These are phyloP conservation scores for Heritiera fomes DNA, from an alignment of 345 rosid genomes.

Conservation along the genomic window DNA sequence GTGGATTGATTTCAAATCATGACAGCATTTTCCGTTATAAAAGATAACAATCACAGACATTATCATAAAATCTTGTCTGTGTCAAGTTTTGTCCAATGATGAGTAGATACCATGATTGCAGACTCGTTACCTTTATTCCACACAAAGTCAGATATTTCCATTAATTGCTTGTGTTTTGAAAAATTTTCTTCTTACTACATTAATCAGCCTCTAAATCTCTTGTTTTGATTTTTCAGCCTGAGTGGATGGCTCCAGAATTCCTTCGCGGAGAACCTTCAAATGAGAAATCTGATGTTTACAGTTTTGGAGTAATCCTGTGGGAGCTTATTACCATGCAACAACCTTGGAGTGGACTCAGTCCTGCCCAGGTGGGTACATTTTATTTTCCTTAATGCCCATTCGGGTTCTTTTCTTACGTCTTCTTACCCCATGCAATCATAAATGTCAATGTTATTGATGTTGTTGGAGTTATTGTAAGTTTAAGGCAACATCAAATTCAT, in stretches of 20 bases:
- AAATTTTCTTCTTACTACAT: slow-evolving; percentile 33
- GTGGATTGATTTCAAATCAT: neutral
- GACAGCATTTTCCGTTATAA: neutral
- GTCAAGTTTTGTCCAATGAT: neutral
- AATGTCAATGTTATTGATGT: neutral
- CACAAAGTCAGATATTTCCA: slow-evolving; percentile 28
- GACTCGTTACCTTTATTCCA: neutral
- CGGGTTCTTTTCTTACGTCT: neutral
- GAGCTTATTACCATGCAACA: slow-evolving; percentile 88
- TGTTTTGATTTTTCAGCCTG: slow-evolving; percentile 72
- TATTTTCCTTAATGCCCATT: neutral
- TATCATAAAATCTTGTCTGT: neutral
- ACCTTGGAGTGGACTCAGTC: slow-evolving; percentile 93
- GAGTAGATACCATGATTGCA: neutral
- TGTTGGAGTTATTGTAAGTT: neutral
- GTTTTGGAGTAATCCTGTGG: slow-evolving; percentile 94
- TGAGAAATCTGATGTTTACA: slow-evolving; percentile 93
- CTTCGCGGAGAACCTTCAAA: slow-evolving; percentile 97
- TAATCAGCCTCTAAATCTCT: slow-evolving; percentile 43
- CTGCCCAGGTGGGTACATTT: slow-evolving; percentile 70
- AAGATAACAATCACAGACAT: neutral
- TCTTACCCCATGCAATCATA: neutral
- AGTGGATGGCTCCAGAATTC: slow-evolving; percentile 99
- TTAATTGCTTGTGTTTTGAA: slow-evolving; percentile 30
- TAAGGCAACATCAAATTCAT: neutral